Base-by-base conservation (phyloP, 2,329 filamentous ascomycete genomes). In the Colletotrichum sp. region DNA sequence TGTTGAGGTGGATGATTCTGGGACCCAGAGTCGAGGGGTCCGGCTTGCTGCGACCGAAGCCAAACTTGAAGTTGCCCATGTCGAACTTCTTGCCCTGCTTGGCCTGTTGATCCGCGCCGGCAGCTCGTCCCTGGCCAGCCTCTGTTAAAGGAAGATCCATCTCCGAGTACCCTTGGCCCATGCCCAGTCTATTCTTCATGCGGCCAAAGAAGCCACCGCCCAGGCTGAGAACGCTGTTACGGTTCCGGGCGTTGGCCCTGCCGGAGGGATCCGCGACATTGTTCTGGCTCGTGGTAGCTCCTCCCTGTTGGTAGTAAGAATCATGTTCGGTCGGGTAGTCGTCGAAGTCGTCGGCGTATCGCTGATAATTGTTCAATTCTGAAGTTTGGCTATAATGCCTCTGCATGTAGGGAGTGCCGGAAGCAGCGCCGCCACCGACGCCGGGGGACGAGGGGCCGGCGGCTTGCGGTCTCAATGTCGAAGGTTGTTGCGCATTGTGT, bases 141-240 rank as follows among this genome's bases (percentile, higher is more conserved):
- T 99, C 95, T 7, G 96, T 99, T 85, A 99, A 89, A 16, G 97
- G 97, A 71, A 99, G 89, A 83, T 99, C 96, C 97, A 99, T 99
- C 86, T 99, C 97, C 39, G 96, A 98, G 85, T 99, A 99, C 78
- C 93, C 91, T 80, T 94, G 90, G 26, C 92, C 94, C 93, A 98
- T 96, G 69, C 97, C 96, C 77, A 99, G 87, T 89, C 94, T 95
- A 83, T 94, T 96, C 88, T 98, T 99, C 57, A 96, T 94, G 81
- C 91, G 93, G 60, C 96, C 97, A 81, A 98, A 88, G 77, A 99
- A 87, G 21, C 96, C 96, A 77, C 96, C 96, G 77, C 96, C 96
- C 81, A 99, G 86, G 79, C 93, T 92, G 81, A 99, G 86, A 69
- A 98, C 94, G 85, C 96, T 99, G 84, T 98, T 98, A 80, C 97